Evolutionary conservation across 768 basidiomycete species (phyloP).

Genomic region (Tubosaeta sp.): DNA sequence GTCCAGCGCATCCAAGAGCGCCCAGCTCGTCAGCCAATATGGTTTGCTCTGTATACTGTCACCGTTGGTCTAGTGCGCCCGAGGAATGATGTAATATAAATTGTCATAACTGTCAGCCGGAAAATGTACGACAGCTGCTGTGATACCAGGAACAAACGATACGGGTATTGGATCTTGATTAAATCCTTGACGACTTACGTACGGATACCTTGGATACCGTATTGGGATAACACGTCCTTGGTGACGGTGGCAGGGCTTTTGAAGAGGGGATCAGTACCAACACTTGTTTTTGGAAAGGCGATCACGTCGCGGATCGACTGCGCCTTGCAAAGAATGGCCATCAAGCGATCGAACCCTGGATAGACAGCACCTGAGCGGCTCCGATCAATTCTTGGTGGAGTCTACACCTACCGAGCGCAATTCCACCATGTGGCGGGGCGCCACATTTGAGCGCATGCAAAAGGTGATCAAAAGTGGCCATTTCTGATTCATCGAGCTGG

Average conservation of each 20-base stretch:
- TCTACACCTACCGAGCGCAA: conserved; percentile 70
- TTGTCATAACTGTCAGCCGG: not conserved
- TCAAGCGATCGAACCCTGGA: conserved; percentile 87
- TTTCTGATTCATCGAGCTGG: conserved; percentile 72
- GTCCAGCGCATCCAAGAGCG: not conserved
- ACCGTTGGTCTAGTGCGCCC: not conserved
- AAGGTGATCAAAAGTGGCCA: conserved; percentile 75
- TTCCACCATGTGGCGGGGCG: conserved; percentile 93
- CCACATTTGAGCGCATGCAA: conserved; percentile 84
- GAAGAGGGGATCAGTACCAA: conserved; percentile 83
- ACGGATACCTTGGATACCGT: conserved; percentile 47
- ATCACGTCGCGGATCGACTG: conserved; percentile 93
- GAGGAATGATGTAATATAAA: not conserved
- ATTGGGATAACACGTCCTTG: conserved; percentile 53
- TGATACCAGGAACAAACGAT: not conserved
- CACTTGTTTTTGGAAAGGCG: conserved; percentile 90
- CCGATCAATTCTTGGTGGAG: conserved; percentile 5
- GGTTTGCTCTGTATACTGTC: not conserved
- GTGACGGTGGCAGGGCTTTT: conserved; percentile 71
- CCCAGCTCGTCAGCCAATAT: not conserved
- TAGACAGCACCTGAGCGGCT: conserved; percentile 3
- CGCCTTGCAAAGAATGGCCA: conserved; percentile 85
- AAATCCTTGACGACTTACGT: conserved; percentile 3
- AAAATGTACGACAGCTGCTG: not conserved
- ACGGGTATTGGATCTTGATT: not conserved